Percentiles rank a stretch among this genome's conserved stretches.
Evolutionary conservation across 345 rosid species (phyloP).

Genomic region (Rubroshorea leprosula): DNA sequence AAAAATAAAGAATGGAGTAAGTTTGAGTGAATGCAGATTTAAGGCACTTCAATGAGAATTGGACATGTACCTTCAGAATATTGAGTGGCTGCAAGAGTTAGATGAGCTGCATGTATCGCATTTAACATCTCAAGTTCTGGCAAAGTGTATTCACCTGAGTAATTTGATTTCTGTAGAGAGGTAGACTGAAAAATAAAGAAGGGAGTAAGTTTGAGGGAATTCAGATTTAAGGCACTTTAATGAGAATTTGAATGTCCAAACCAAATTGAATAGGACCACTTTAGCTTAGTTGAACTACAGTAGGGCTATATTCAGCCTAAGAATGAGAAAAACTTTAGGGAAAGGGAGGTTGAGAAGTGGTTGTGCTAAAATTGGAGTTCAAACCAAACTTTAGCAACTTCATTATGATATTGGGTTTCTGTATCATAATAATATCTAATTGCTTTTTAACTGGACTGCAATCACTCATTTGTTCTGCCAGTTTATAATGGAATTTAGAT

Average conservation of each 20-base stretch:
- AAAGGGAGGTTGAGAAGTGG: background rate
- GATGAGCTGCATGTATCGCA: background rate
- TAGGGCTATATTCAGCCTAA: background rate
- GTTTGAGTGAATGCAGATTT: too few relatives aligned
- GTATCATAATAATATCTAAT: too few relatives aligned
- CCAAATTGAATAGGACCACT: background rate
- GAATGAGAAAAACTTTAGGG: background rate
- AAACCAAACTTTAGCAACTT: background rate
- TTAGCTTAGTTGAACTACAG: too few relatives aligned
- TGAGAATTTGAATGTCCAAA: background rate
- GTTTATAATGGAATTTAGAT: background rate
- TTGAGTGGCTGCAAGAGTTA: background rate
- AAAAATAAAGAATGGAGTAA: too few relatives aligned
- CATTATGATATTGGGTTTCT: too few relatives aligned
- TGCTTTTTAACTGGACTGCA: background rate
- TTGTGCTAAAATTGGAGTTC: background rate
- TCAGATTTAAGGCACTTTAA: background rate
- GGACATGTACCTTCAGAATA: background rate
- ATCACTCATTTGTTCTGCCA: background rate
- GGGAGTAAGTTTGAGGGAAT: background rate
- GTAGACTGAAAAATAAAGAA: too few relatives aligned
- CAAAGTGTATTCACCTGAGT: background rate
- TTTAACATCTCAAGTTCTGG: background rate
- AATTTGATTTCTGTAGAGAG: too few relatives aligned
- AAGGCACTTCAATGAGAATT: too few relatives aligned